phyloP scores from a whole-genome alignment of 2,329 filamentous ascomycete species.

The Alternaria gaisen region DNA sequence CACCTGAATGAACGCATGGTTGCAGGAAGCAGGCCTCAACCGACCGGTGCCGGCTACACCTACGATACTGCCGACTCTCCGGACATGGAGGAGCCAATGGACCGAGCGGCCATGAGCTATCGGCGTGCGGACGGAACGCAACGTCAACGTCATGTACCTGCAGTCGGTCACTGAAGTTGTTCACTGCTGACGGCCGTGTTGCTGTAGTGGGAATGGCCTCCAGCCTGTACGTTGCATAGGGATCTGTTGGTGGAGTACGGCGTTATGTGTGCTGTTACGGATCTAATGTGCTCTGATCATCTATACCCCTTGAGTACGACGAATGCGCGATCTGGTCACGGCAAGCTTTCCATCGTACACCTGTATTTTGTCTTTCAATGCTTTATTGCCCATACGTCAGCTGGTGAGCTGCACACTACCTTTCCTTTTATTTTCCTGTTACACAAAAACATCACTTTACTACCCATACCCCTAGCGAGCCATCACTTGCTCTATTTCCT shows the following conservation, averaged over 20 bases:
- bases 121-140: constrained; percentile 57
- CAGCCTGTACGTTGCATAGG: constrained; percentile 3
- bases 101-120: constrained; percentile 56
- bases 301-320: constrained; percentile 29
- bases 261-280: constrained; percentile 23
- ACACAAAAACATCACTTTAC: constrained; percentile 3
- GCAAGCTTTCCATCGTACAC: constrained; percentile 3
- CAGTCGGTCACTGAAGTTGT: constrained; percentile 37
- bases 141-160: constrained; percentile 49
- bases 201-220: constrained; percentile 2
- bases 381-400: constrained; percentile 8
- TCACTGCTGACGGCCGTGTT: constrained; percentile 17
- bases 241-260: constrained; percentile 23
- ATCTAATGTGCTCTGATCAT: constrained; percentile 26
- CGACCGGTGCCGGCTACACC: constrained; percentile 38
- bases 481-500: neutral
- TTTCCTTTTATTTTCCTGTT: constrained; percentile 4
- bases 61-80: constrained; percentile 48
- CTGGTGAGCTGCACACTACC: constrained; percentile 5
- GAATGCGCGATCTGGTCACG: constrained; percentile 21
- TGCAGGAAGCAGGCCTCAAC: constrained; percentile 55
- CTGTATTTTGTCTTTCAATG: neutral
- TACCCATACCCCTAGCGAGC: constrained; percentile 7
- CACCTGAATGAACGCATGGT: constrained; percentile 56
- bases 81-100: constrained; percentile 53